These are phyloP conservation scores for Coniochaeta hoffmannii DNA, from an alignment of 2,329 filamentous ascomycete genomes.

Conservation along the genomic window DNA sequence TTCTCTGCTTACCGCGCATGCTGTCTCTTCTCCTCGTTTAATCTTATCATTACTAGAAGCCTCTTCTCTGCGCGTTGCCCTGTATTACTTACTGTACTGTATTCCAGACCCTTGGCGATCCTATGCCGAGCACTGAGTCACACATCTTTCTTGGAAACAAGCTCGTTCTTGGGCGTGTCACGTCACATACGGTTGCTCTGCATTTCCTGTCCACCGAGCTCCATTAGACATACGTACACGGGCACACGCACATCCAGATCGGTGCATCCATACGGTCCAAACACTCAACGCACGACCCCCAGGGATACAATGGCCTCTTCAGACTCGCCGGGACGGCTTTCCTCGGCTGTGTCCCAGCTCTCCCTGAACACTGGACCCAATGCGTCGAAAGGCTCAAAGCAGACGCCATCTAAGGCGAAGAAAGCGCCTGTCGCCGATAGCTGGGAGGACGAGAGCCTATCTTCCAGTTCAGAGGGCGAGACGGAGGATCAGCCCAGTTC, in stretches of 20 bases:
- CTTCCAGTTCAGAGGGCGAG: slow-evolving; percentile 7
- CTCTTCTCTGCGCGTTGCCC: neutral
- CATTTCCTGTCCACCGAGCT: neutral
- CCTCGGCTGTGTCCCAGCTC: neutral
- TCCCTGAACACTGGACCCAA: neutral
- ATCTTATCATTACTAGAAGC: neutral
- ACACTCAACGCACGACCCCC: neutral
- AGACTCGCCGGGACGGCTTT: neutral
- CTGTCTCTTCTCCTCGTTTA: neutral
- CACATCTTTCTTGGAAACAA: neutral
- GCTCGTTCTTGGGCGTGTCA: neutral
- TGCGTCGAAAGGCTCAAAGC: neutral
- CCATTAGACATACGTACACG: neutral
- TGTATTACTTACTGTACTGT: neutral
- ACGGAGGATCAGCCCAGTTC: neutral
- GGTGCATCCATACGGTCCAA: neutral
- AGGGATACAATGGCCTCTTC: neutral
- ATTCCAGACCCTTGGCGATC: neutral
- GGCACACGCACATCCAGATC: neutral
- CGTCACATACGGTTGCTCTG: neutral
- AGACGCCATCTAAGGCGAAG: slow-evolving; percentile 10
- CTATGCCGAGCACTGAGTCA: neutral
- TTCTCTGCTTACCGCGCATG: neutral
- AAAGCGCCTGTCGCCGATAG: slow-evolving; percentile 17
- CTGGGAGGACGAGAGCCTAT: slow-evolving; percentile 18